These are phyloP conservation scores for Rhodotorula babjevae DNA, from an alignment of 768 basidiomycete genomes.

Conservation along the genomic window DNA sequence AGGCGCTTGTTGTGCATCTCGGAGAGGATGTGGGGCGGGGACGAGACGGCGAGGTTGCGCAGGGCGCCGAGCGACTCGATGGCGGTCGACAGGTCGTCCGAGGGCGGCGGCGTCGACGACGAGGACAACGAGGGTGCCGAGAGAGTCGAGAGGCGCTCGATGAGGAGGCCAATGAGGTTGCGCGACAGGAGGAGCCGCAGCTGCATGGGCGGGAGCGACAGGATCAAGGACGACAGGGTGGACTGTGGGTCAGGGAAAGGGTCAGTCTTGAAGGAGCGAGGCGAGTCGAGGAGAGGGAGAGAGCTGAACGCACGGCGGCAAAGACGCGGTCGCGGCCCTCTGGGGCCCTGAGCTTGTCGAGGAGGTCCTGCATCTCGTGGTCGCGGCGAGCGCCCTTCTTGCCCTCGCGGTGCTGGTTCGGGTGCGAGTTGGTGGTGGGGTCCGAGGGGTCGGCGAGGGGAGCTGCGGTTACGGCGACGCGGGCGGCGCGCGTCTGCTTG, in stretches of 20 bases:
- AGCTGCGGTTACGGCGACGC: slow-evolving; percentile 3
- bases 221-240: slow-evolving; percentile 19
- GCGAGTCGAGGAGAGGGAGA: background rate
- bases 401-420: background rate
- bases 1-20: slow-evolving; percentile 41
- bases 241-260: slow-evolving; percentile 1
- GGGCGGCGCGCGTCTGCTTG: slow-evolving; percentile 33
- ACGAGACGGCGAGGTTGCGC: slow-evolving; percentile 37
- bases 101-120: slow-evolving; percentile 7
- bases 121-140: background rate
- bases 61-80: slow-evolving; percentile 35
- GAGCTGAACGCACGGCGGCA: slow-evolving; percentile 21
- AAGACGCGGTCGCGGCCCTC: slow-evolving; percentile 22
- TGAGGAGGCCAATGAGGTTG: slow-evolving; percentile 38
- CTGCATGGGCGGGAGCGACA: slow-evolving; percentile 28
- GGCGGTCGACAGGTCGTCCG: slow-evolving; percentile 21
- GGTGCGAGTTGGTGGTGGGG: background rate
- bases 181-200: slow-evolving; percentile 31
- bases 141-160: slow-evolving; percentile 29
- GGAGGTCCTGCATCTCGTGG: slow-evolving; percentile 21
- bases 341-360: slow-evolving; percentile 30
- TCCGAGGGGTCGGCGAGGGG: slow-evolving; percentile 5
- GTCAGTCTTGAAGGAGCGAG: too few species aligned
- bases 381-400: slow-evolving; percentile 29
- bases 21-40: slow-evolving; percentile 31